Conservation (phyloP, 2,329 filamentous ascomycete species). For the Penicillium sp. region DNA sequence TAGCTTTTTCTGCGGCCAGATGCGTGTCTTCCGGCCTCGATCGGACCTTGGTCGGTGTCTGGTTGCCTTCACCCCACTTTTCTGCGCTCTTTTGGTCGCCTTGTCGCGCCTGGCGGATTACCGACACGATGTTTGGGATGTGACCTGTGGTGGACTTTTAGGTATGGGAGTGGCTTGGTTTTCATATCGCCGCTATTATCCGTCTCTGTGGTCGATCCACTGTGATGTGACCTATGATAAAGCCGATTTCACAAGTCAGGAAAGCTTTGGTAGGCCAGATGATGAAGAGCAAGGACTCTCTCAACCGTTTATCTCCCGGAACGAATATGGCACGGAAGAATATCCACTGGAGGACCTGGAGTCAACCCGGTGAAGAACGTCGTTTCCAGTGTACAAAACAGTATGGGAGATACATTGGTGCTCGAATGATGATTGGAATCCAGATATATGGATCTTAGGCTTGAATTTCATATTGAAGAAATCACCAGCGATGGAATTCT, state of each 20-base stretch:
- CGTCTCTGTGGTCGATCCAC: slow-evolving; percentile 48
- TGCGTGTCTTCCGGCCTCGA: slow-evolving; percentile 58
- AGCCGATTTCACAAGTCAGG: slow-evolving; percentile 17
- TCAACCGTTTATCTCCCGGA: slow-evolving; percentile 12
- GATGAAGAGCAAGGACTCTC: slow-evolving; percentile 33
- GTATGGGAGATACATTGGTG: not conserved
- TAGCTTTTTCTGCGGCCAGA: slow-evolving; percentile 53
- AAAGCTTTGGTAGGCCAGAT: slow-evolving; percentile 34
- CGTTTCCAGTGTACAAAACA: not conserved
- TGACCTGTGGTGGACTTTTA: slow-evolving; percentile 55
- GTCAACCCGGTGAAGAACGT: not conserved
- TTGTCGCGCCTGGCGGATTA: slow-evolving; percentile 64
- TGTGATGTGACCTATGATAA: slow-evolving; percentile 54
- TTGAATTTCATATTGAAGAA: not conserved
- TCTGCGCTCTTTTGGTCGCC: slow-evolving; percentile 60
- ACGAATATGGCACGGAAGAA: slow-evolving; percentile 18
- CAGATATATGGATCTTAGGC: too few relatives aligned
- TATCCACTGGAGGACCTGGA: slow-evolving; percentile 26
- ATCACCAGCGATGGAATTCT: not conserved
- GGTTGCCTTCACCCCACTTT: slow-evolving; percentile 54
- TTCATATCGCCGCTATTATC: slow-evolving; percentile 62
- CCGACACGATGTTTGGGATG: slow-evolving; percentile 64
- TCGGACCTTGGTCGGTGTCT: slow-evolving; percentile 58
- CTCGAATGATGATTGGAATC: too few relatives aligned
- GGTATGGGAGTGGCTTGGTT: slow-evolving; percentile 57